These are phyloP conservation scores for Phalaenopsis hybrid DNA, from an alignment of 116 monocot genomes.

Conservation along the genomic window DNA sequence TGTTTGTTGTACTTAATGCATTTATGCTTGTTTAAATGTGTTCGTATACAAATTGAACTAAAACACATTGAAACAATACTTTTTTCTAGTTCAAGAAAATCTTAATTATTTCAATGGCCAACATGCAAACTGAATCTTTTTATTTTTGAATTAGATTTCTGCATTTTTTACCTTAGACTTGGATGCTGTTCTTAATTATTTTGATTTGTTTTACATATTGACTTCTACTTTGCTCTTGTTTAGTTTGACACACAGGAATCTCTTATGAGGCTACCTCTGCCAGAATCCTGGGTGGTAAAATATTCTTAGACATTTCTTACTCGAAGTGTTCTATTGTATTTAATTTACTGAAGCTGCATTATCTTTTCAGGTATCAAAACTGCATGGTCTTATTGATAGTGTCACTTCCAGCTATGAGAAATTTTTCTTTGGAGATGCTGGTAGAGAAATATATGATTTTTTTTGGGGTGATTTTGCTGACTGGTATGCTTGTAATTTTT, in stretches of 20 bases:
- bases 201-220: background rate
- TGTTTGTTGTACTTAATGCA: too few species aligned
- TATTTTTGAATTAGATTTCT: background rate
- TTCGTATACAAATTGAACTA: background rate
- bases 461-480: slow-evolving; percentile 99
- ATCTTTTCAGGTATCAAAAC: slow-evolving; percentile 69
- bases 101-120: background rate
- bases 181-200: slow-evolving; percentile 11
- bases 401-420: slow-evolving; percentile 87
- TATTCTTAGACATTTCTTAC: background rate
- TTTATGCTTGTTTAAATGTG: too few species aligned
- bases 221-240: background rate
- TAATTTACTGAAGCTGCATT: slow-evolving; percentile 12
- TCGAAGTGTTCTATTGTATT: background rate
- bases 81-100: background rate
- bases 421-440: slow-evolving; percentile 94
- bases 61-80: background rate
- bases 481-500: slow-evolving; percentile 46
- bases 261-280: slow-evolving; percentile 53
- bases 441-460: slow-evolving; percentile 92
- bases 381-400: slow-evolving; percentile 84
- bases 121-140: background rate
- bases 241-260: slow-evolving; percentile 73
- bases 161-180: background rate
- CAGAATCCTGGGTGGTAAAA: slow-evolving; percentile 98